These are phyloP conservation scores for Aspergillus nomiae DNA, from an alignment of 2,329 filamentous ascomycete species.

Conservation along the genomic window DNA sequence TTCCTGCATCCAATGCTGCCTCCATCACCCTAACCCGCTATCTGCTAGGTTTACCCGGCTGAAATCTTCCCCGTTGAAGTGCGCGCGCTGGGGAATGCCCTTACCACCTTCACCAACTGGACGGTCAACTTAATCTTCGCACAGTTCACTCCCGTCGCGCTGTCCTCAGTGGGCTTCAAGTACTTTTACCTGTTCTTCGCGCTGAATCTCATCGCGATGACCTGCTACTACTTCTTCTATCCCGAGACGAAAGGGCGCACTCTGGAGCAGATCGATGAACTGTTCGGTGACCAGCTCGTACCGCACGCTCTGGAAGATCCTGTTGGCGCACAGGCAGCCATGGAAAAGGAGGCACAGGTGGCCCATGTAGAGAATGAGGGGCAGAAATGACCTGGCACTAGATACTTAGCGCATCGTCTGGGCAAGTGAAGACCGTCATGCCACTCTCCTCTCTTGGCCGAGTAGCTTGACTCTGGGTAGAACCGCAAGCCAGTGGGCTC, in stretches of 20 bases:
- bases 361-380: neutral
- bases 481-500: no score
- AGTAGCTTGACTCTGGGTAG: no score
- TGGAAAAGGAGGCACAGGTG: neutral
- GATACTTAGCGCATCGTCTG: no score
- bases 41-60: constrained; percentile 36
- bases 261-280: constrained; percentile 30
- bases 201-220: constrained; percentile 47
- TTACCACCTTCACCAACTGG: constrained; percentile 50
- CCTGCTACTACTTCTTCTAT: constrained; percentile 36
- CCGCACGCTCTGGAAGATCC: constrained; percentile 4
- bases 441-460: no score
- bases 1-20: no score
- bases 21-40: no score
- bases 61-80: constrained; percentile 49
- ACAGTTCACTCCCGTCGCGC: constrained; percentile 50
- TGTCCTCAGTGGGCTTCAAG: constrained; percentile 45
- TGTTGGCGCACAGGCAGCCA: neutral
- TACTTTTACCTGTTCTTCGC: constrained; percentile 54
- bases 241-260: constrained; percentile 34
- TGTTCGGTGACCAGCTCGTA: constrained; percentile 24
- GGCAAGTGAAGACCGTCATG: no score
- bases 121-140: constrained; percentile 50
- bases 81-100: constrained; percentile 42
- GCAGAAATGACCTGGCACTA: no score